Evolutionary conservation across 306 rosid genomes (phyloP), one percentile per base, ranked within the genome.

Genomic region (Pyrus pyrifolia): DNA sequence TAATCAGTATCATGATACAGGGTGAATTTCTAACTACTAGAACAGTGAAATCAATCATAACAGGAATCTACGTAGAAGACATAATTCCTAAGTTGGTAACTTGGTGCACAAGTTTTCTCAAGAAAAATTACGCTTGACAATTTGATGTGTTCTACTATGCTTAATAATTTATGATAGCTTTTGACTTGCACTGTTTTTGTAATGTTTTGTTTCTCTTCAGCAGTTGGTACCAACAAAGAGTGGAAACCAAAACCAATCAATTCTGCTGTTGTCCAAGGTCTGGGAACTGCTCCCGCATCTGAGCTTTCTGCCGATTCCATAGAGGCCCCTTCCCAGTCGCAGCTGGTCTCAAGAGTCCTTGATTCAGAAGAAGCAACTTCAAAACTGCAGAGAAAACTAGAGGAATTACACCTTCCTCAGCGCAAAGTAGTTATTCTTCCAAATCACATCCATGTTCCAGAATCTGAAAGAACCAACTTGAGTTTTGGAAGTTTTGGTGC

Each of bases 401-500:
- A 89, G 86, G 89, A 83, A 76, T 81, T 91, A 31, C 89, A 79
- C 74, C 83, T 92, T 76, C 88, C 91, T 1, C 93, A 87, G 78
- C 90, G 93, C 68, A 96, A 91, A 60, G 88, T 85, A 83, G 98
- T 96, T 76, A 96, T 92, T 69, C 91, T 96, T 85, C 99, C 97
- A 60, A 86, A 91, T 80, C 97, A 92, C 83, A 92, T 96, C 58
- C 90, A 85, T 71, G 98, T 96, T 45, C 91, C 98, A n/a, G 98
- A 92, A 74, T 96, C 98, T 67, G 98, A 96, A 86, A 88, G 92
- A 83, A 84, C 86, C 67, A 92, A 96, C 86, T 83, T 96, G 82
- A 88, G 93, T 74, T 96, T 92, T 87, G 99, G 98, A 84, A 96
- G 98, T 87, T 91, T 96, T 89, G 98, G 91, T 67, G 68, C 78